Evolutionary conservation across 768 basidiomycete species (phyloP).

Genomic region (Paxillus ammoniavirescens): DNA sequence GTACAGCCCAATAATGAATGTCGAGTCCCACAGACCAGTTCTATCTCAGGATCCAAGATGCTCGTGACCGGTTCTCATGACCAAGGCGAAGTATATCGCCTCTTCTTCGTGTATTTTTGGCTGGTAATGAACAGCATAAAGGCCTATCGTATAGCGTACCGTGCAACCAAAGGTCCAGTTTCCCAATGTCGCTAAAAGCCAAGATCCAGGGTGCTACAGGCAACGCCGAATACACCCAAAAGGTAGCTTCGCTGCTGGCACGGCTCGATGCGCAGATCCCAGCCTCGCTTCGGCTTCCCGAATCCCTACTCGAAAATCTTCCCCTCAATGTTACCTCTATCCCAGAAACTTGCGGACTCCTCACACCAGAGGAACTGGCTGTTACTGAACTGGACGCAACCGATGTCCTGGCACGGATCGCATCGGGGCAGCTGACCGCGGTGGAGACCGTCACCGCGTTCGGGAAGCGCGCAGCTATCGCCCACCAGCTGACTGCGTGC

Average conservation of each 20-base stretch:
- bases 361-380: conserved; percentile 31
- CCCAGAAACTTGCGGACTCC: conserved; percentile 31
- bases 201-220: conserved; percentile 24
- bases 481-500: conserved; percentile 44
- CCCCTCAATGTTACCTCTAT: conserved; percentile 34
- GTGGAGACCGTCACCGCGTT: conserved; percentile 43
- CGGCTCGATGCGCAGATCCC: conserved; percentile 27
- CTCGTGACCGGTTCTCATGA: conserved; percentile 1
- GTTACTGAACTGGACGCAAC: conserved; percentile 39
- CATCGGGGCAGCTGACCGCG: conserved; percentile 31
- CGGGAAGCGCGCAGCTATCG: conserved; percentile 50
- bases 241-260: conserved; percentile 16
- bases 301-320: conserved; percentile 16
- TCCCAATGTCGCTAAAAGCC: conserved; percentile 17
- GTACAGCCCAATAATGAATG: no score
- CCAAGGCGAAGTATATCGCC: neutral
- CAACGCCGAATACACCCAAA: conserved; percentile 16
- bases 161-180: neutral
- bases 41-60: neutral
- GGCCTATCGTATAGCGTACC: neutral
- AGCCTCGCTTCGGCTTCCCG: conserved; percentile 12
- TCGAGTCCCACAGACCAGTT: neutral
- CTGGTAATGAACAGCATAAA: neutral
- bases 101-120: neutral
- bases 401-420: conserved; percentile 28